Evolutionary conservation across 202 grass and related monocot species (phyloP).

Genomic region (Panicum hallii): DNA sequence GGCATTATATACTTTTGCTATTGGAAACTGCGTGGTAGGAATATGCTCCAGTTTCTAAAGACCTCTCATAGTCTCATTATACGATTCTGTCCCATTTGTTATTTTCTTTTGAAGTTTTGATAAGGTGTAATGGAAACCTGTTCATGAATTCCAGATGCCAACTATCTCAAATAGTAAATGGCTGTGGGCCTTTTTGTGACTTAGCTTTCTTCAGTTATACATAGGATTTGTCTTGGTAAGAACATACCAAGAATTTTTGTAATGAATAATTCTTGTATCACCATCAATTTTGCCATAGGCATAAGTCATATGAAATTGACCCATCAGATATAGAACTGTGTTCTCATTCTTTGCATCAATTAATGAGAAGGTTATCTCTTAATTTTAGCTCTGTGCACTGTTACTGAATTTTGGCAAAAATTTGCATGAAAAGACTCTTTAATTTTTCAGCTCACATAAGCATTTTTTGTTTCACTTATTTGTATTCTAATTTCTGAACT

Average conservation of each 20-base stretch:
- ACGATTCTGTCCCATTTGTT: conserved; percentile 23
- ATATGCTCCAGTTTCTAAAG: conserved; percentile 7
- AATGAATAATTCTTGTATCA: conserved; percentile 55
- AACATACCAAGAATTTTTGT: conserved; percentile 54
- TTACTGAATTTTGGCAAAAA: conserved; percentile 22
- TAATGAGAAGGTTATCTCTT: conserved; percentile 30
- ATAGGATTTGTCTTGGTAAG: conserved; percentile 54
- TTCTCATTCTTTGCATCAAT: conserved; percentile 51
- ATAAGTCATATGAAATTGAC: conserved; percentile 45
- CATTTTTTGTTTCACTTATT: conserved; percentile 23
- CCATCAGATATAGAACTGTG: conserved; percentile 48
- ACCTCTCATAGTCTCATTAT: conserved; percentile 26
- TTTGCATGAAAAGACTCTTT: conserved; percentile 21
- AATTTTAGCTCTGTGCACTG: conserved; percentile 36
- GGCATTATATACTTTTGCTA: conserved; percentile 43
- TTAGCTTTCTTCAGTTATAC: conserved; percentile 43
- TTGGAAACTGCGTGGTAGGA: conserved; percentile 10
- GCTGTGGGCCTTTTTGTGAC: conserved; percentile 11
- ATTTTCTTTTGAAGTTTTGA: conserved; percentile 47
- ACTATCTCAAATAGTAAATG: conserved; percentile 45
- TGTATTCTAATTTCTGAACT: conserved; percentile 7
- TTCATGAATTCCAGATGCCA: conserved; percentile 28
- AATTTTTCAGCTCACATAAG: neutral
- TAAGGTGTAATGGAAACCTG: conserved; percentile 38
- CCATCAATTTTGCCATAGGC: conserved; percentile 48